phyloP scores from a whole-genome alignment of 768 basidiomycete genomes.

The Goffeauzyma gilvescens region DNA sequence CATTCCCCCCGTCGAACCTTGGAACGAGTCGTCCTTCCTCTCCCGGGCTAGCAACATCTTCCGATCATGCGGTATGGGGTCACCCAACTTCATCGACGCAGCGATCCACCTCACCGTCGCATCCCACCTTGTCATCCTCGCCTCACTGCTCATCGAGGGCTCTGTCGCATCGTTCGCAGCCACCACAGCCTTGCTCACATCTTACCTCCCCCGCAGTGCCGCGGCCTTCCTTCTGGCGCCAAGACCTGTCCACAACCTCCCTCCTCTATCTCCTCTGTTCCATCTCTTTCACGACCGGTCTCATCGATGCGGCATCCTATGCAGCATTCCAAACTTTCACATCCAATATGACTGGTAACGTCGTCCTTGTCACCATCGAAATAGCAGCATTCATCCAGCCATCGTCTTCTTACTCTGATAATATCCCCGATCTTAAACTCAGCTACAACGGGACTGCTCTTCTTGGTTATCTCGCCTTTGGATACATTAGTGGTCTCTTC shows the following conservation, averaged over 20 bases:
- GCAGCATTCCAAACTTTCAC: constrained; percentile 3
- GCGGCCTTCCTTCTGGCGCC: too few relatives aligned
- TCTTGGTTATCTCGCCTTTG: constrained; percentile 3
- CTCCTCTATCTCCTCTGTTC: too few relatives aligned
- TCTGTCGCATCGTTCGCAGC: neutral
- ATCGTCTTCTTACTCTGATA: too few relatives aligned
- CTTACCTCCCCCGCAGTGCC: too few relatives aligned
- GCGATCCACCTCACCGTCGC: neutral
- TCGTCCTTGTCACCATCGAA: constrained; percentile 7
- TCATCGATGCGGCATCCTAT: constrained; percentile 8
- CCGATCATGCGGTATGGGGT: too few relatives aligned
- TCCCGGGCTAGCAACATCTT: too few relatives aligned
- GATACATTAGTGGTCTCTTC: constrained; percentile 1
- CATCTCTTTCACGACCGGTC: too few relatives aligned
- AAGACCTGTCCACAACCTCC: too few relatives aligned
- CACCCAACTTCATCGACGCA: neutral
- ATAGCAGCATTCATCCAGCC: constrained; percentile 1
- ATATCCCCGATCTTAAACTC: neutral
- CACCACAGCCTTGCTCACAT: neutral
- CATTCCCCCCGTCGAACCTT: too few relatives aligned
- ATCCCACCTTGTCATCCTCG: neutral
- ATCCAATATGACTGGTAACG: constrained; percentile 8
- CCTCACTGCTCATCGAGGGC: neutral
- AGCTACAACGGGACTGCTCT: constrained; percentile 1
- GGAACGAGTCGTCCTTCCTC: too few relatives aligned